Percentiles rank a stretch among this genome's conserved stretches.
These are phyloP conservation scores for Colletotrichum sp. DNA, from an alignment of 2,329 filamentous ascomycete genomes.

Conservation along the genomic window DNA sequence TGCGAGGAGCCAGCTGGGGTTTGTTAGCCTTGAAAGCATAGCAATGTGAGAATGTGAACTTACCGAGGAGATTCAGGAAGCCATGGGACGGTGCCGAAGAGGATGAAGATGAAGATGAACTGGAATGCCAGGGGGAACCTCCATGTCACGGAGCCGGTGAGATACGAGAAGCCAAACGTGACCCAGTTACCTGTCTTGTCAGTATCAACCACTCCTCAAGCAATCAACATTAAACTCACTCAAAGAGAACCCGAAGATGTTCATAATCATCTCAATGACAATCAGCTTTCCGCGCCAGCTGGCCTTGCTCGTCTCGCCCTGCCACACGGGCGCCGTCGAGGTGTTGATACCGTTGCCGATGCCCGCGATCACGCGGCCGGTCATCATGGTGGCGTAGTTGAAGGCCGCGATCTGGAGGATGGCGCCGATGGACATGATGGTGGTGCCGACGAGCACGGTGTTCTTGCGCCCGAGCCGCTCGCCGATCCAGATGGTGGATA, in stretches of 20 bases:
- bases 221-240: background rate
- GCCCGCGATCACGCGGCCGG: slow-evolving; percentile 49
- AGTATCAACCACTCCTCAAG: background rate
- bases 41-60: background rate
- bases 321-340: slow-evolving; percentile 39
- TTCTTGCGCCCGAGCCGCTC: slow-evolving; percentile 36
- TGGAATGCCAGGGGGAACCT: slow-evolving; percentile 48
- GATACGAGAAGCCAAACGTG: slow-evolving; percentile 38
- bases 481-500: slow-evolving; percentile 34
- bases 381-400: slow-evolving; percentile 43
- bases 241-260: slow-evolving; percentile 33
- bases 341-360: slow-evolving; percentile 48
- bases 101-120: slow-evolving; percentile 40
- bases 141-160: slow-evolving; percentile 37
- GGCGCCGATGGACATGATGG: slow-evolving; percentile 36
- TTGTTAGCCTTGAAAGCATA: background rate
- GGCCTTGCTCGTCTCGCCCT: slow-evolving; percentile 38
- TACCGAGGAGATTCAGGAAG: slow-evolving; percentile 35
- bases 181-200: slow-evolving; percentile 36
- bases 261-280: slow-evolving; percentile 34
- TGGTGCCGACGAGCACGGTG: slow-evolving; percentile 34
- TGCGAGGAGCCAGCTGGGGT: slow-evolving; percentile 28
- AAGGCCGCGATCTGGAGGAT: slow-evolving; percentile 38
- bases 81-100: slow-evolving; percentile 31
- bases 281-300: slow-evolving; percentile 35